phyloP scores from a whole-genome alignment of 2,329 filamentous ascomycete species.

The Epichloe sp. region DNA sequence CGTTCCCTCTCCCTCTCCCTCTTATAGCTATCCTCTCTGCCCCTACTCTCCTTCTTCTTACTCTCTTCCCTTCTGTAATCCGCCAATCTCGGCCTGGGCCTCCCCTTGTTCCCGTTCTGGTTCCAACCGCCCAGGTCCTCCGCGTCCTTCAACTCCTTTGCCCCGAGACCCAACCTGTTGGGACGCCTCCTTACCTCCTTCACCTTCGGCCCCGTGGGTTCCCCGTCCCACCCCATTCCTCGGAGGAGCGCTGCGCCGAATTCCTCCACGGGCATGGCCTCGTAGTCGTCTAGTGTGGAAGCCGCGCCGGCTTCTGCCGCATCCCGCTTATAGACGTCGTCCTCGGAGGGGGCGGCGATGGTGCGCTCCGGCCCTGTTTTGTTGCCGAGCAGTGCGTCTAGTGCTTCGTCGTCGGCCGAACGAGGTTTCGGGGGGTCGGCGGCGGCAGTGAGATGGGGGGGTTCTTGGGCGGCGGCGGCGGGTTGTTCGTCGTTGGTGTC shows the following conservation, averaged over 20 bases:
- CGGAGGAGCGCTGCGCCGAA: constrained; percentile 83
- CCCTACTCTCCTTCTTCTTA: constrained; percentile 29
- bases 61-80: constrained; percentile 35
- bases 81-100: constrained; percentile 31
- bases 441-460: not conserved
- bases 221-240: constrained; percentile 89
- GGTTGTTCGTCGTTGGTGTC: constrained; percentile 23
- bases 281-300: constrained; percentile 72
- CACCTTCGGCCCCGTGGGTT: constrained; percentile 35
- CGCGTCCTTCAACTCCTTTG: constrained; percentile 61
- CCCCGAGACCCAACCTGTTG: constrained; percentile 76
- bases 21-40: constrained; percentile 34
- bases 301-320: constrained; percentile 59
- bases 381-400: constrained; percentile 53
- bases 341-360: constrained; percentile 41
- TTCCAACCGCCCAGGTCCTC: constrained; percentile 74
- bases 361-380: constrained; percentile 32
- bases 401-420: constrained; percentile 38
- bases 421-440: not conserved
- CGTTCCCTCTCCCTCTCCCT: constrained; percentile 24
- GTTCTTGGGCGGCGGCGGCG: not conserved
- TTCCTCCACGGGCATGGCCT: constrained; percentile 80
- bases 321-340: constrained; percentile 57
- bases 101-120: constrained; percentile 44
- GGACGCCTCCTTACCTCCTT: constrained; percentile 60